Conservation (phyloP, 2,329 filamentous ascomycete genomes). For the Boeremia exigua region DNA sequence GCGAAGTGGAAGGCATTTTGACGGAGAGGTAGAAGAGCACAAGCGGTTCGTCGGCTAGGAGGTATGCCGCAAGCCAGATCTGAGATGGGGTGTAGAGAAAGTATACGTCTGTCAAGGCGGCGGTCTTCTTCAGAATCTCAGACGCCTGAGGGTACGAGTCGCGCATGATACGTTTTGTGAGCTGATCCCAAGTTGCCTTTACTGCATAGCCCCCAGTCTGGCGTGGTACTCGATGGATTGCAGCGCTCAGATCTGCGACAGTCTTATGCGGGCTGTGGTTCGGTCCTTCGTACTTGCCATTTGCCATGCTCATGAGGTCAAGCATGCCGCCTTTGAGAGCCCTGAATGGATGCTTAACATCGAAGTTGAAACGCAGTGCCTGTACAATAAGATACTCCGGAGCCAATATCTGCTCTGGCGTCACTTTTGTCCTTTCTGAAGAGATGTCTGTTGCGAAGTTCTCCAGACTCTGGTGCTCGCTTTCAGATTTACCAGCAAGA, state of each 20-base stretch:
- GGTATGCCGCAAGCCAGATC: constrained; percentile 84
- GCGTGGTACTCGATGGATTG: constrained; percentile 38
- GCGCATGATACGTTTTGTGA: constrained; percentile 55
- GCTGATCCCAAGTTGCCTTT: constrained; percentile 23
- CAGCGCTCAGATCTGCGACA: constrained; percentile 31
- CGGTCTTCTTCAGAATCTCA: constrained; percentile 63
- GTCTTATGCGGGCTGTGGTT: constrained; percentile 24
- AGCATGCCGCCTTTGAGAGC: constrained; percentile 85
- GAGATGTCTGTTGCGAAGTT: constrained; percentile 59
- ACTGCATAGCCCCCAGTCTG: constrained; percentile 22
- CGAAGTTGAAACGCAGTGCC: constrained; percentile 89
- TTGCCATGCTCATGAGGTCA: constrained; percentile 74
- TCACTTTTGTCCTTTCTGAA: constrained; percentile 56
- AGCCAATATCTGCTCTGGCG: constrained; percentile 81
- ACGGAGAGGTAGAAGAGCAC: constrained; percentile 54
- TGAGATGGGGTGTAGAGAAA: constrained; percentile 95
- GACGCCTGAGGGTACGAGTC: constrained; percentile 76
- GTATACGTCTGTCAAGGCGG: constrained; percentile 91
- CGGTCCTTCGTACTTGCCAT: constrained; percentile 60
- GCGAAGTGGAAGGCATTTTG: constrained; percentile 47
- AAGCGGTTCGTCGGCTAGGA: constrained; percentile 74
- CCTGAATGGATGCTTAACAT: constrained; percentile 88
- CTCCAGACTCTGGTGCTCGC: constrained; percentile 72
- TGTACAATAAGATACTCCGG: constrained; percentile 94
- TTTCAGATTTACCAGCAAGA: constrained; percentile 92